Evolutionary conservation across 192 early-diverging fungal species (phyloP), one percentile per base, ranked within the genome.

Genomic region (Coemansia sp.): DNA sequence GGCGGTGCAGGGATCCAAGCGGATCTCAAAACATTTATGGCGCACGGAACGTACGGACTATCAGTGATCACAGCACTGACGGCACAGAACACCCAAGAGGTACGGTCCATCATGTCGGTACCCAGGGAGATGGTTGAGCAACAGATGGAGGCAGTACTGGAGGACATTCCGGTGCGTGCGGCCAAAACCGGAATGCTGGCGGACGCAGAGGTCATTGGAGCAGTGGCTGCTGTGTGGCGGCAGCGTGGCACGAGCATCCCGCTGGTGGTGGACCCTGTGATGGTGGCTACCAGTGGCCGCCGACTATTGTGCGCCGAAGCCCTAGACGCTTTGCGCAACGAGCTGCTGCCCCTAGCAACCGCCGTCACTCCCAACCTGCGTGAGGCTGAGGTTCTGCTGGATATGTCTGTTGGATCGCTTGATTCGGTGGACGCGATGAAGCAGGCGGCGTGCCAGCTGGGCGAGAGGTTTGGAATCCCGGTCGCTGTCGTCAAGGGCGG

Each of bases 1-100:
- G 84, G 84, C 34, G 84, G 84, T 4, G 84, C 84, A 26, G 83
- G 83, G 24, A 90, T 94, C 59, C 92, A 94, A 67, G 92, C 92
- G 15, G 92, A 94, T 72, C 79, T 94, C 41, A 94, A 94, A 61
- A 91, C 92, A 5, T 84, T 92, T 63, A 89, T 84, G 24, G 79
- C 87, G 3, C 50, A 87, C 13, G 67, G 72, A 3, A 81, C 86
- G 2, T 91, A 84, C 73, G 86, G 87, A 9, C 75, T 87, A 0
- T 84, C 87, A 3, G 89, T 84, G 10, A 49, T 94, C 13, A 87
- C 88, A 9, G 87, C 89, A 1, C 45, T 91, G 15, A 94, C 92
- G 0, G 88, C 89, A 5, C 92, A 94, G 59, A 94, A 94, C 65
- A 94, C 92, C 0, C 42, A 83, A n/a, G 83, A 82, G 14, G 92